Conservation (phyloP, 345 rosid species). For the Eucalyptus coolabah region DNA sequence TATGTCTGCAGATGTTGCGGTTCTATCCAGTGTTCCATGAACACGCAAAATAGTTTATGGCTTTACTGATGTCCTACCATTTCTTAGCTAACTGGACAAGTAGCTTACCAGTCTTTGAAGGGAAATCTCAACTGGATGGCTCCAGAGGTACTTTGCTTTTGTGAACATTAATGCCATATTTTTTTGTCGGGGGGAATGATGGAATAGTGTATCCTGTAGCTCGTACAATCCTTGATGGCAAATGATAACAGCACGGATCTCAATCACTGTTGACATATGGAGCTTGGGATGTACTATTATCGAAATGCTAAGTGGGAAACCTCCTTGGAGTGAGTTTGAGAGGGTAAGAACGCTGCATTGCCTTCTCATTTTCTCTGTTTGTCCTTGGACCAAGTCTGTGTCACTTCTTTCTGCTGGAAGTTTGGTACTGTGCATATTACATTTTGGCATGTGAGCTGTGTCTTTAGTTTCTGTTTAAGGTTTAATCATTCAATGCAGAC, state of each 20-base stretch:
- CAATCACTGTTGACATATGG: not conserved
- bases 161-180: not conserved
- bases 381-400: not conserved
- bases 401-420: not conserved
- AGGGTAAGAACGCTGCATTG: slow-evolving; percentile 39
- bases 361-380: not conserved
- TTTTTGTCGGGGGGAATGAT: slow-evolving; percentile 59
- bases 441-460: too few species aligned
- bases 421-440: not conserved
- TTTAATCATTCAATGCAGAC: too few species aligned
- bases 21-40: too few species aligned
- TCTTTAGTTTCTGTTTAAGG: too few species aligned
- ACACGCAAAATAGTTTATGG: too few species aligned
- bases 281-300: slow-evolving; percentile 9
- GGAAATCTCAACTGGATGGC: too few species aligned
- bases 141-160: too few species aligned
- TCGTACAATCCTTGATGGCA: not conserved
- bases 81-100: too few species aligned
- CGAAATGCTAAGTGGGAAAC: slow-evolving; percentile 78
- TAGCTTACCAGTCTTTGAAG: too few species aligned
- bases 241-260: not conserved
- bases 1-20: too few species aligned
- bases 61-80: too few species aligned
- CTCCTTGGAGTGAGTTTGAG: slow-evolving; percentile 85
- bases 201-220: slow-evolving; percentile 57